Percentiles rank a stretch among this genome's conserved stretches.
Evolutionary conservation across 1,284 basidiomycete species (phyloP).

Genomic region (Pseudomicrostroma phylloplanum): DNA sequence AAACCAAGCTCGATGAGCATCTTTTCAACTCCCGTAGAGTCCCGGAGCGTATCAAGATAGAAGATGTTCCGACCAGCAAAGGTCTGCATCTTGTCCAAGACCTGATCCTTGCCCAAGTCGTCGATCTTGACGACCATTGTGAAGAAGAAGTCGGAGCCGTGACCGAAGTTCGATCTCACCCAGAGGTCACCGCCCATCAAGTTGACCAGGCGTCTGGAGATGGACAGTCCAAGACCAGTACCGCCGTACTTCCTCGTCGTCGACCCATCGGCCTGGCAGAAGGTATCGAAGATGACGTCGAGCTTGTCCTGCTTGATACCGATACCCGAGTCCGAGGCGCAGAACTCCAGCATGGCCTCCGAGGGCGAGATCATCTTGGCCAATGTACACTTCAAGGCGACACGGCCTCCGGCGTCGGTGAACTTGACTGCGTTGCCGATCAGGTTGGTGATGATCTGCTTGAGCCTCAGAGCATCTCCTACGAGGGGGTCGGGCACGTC

Average conservation of each 20-base stretch:
- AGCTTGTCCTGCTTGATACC: constrained; percentile 98
- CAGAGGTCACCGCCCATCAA: constrained; percentile 99
- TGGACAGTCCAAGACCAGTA: constrained; percentile 80
- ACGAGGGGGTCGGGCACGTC: constrained; percentile 95
- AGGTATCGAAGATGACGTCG: constrained; percentile 98
- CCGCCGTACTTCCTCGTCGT: constrained; percentile 78
- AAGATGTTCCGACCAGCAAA: constrained; percentile 57
- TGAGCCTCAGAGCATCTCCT: constrained; percentile 78
- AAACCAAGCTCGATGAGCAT: constrained; percentile 77
- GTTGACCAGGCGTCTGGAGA: constrained; percentile 74
- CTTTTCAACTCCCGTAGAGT: constrained; percentile 69
- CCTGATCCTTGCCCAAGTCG: constrained; percentile 28
- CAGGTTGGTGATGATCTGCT: constrained; percentile 50
- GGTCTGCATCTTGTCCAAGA: constrained; percentile 46
- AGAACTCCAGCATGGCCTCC: constrained; percentile 86
- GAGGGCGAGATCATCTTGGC: constrained; percentile 62
- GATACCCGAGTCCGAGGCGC: constrained; percentile 94
- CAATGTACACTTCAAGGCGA: constrained; percentile 78
- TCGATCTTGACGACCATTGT: constrained; percentile 60
- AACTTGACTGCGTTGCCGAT: constrained; percentile 58
- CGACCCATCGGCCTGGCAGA: constrained; percentile 87
- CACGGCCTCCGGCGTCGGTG: constrained; percentile 77
- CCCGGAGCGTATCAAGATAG: constrained; percentile 79
- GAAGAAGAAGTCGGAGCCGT: constrained; percentile 95
- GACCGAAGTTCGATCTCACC: constrained; percentile 83